Base-by-base conservation (phyloP, 1,139 yeast genomes). In the Yamadazyma conglobata region DNA sequence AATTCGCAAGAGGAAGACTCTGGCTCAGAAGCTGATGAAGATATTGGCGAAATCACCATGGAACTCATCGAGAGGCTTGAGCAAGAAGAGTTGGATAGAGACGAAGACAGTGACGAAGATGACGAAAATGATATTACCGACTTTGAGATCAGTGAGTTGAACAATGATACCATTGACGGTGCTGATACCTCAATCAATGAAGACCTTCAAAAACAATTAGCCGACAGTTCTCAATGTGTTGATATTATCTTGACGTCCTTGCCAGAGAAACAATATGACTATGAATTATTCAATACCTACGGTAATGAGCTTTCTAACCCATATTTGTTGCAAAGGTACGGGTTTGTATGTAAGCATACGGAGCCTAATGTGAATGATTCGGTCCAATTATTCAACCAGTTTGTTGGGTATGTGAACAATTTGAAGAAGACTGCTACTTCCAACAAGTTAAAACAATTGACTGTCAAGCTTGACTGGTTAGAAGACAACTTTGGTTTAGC, bases 271-370 rank as follows among this genome's bases (percentile, higher is more conserved):
- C 72, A 73, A n/a, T 50, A 62, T 10, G 43, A 46, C 4, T 52
- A 44, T 34, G 95, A 87, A 47, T 54, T 87, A 9, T 82, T 77
- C 63, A 85, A 84, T 53, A 77, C 91, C 0, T 86, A 85, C 46
- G 95, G 95, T 0, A 79, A 79, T 25, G 64, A 60, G 24, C 61
- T 79, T 25, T 62, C 82, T 10, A 85, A 84, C 44, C 69, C 84
- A 0, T 70, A 75, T 27, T 59, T 87, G 23, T 55, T 87, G 10
- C 78, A 87, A 15, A 69, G 85, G 35, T 87, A 86, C 47, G 95
- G 95, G 0, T 86, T 87, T 50, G 72, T 81, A 5, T 22, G 32
- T 15, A 16, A 8, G 3, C 15, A 16, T 10, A 56, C 60, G 37
- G 60, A 67, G 25, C 44, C 49, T 23, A 83, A 85, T 46, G 60